phyloP scores from a whole-genome alignment of 495 filamentous ascomycete genomes.

The Hypoxylon fuscum region DNA sequence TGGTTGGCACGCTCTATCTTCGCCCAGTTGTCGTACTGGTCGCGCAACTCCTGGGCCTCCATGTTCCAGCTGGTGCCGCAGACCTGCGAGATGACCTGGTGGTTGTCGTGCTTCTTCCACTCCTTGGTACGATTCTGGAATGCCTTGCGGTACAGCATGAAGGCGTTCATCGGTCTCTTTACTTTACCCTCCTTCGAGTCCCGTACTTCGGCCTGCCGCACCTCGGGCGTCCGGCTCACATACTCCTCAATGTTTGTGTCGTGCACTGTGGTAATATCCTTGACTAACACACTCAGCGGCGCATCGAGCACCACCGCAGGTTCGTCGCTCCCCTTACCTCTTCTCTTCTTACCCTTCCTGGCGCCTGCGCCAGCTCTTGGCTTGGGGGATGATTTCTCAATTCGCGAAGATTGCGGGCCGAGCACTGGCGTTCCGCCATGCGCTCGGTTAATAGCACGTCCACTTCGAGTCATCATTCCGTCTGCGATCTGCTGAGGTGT shows the following conservation, averaged over 20 bases:
- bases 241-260: constrained; percentile 80
- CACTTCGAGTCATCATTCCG: constrained; percentile 56
- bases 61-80: constrained; percentile 87
- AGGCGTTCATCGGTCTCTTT: constrained; percentile 95
- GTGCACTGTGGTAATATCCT: constrained; percentile 67
- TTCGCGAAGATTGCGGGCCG: constrained; percentile 31
- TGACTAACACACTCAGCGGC: constrained; percentile 81
- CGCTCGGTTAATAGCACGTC: constrained; percentile 47
- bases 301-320: constrained; percentile 65
- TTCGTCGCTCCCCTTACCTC: constrained; percentile 58
- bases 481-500: constrained; percentile 52
- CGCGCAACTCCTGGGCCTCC: constrained; percentile 74
- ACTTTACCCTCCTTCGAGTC: constrained; percentile 79
- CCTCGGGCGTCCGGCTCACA: constrained; percentile 75
- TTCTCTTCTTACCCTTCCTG: constrained; percentile 58
- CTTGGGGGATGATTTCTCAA: constrained; percentile 50
- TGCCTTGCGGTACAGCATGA: constrained; percentile 97
- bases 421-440: constrained; percentile 23
- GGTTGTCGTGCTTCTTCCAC: constrained; percentile 87
- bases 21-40: constrained; percentile 84
- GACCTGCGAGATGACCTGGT: constrained; percentile 88
- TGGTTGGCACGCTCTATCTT: constrained; percentile 87
- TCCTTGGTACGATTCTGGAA: constrained; percentile 87
- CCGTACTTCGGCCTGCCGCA: constrained; percentile 71
- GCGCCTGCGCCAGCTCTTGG: constrained; percentile 38